A percentile compares a stretch with the other conserved stretches of the same genome.
Evolutionary conservation across 495 filamentous ascomycete species (phyloP).

Genomic region (Penicillium angulare): DNA sequence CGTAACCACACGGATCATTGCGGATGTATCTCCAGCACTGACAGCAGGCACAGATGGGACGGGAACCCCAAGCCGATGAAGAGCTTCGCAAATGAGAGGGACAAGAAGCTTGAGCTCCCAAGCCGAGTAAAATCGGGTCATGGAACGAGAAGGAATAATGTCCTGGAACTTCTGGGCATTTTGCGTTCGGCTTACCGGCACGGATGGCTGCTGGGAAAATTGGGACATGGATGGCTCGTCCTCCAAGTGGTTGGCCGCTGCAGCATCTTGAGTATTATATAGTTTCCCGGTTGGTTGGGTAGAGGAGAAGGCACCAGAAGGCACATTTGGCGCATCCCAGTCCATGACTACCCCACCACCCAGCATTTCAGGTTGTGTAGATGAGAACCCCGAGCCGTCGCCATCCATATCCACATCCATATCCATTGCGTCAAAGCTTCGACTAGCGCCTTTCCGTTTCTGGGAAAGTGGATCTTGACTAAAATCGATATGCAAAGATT

Average conservation of each 20-base stretch:
- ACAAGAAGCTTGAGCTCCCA: conserved; percentile 76
- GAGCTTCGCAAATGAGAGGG: conserved; percentile 72
- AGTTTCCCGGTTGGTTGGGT: conserved; percentile 46
- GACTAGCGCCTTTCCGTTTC: conserved; percentile 37
- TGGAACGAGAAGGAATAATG: conserved; percentile 75
- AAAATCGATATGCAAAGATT: conserved; percentile 90
- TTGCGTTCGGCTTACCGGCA: conserved; percentile 81
- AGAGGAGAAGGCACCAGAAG: conserved; percentile 51
- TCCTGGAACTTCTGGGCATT: conserved; percentile 83
- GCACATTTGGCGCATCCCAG: conserved; percentile 64
- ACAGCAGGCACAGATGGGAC: conserved; percentile 52
- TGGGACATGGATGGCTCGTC: conserved; percentile 92
- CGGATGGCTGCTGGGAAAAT: conserved; percentile 78
- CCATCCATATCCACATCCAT: conserved; percentile 49
- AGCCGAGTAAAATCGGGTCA: conserved; percentile 89
- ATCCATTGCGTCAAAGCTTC: conserved; percentile 48
- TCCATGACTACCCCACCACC: conserved; percentile 69
- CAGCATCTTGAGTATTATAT: conserved; percentile 28
- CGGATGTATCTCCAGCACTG: conserved; percentile 45
- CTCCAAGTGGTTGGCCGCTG: conserved; percentile 61
- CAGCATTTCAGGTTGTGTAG: conserved; percentile 79
- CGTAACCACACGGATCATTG: conserved; percentile 69
- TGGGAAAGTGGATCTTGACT: conserved; percentile 58
- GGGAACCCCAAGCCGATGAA: conserved; percentile 80
- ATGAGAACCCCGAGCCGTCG: conserved; percentile 45